phyloP scores from a whole-genome alignment of 2,329 filamentous ascomycete species.

The Apiospora malaysiana region DNA sequence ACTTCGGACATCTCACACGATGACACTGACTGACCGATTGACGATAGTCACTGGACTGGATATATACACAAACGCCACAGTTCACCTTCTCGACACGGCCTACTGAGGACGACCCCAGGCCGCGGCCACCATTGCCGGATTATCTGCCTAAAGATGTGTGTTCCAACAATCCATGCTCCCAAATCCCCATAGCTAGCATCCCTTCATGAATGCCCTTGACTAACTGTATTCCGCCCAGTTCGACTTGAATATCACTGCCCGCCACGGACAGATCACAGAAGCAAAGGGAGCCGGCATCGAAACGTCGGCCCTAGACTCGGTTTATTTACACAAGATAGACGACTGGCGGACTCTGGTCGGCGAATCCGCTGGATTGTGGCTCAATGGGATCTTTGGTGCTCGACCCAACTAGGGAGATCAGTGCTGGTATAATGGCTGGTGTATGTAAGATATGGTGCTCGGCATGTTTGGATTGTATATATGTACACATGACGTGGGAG shows the following conservation, averaged over 20 bases:
- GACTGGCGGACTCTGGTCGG: slow-evolving; percentile 34
- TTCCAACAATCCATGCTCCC: neutral
- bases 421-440: too few species aligned
- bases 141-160: slow-evolving; percentile 54
- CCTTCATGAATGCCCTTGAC: neutral
- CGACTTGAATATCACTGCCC: slow-evolving; percentile 42
- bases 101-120: slow-evolving; percentile 62
- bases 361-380: slow-evolving; percentile 34
- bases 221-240: slow-evolving; percentile 33
- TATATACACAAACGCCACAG: slow-evolving; percentile 83
- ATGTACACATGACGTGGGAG: neutral
- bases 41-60: slow-evolving; percentile 70
- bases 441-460: neutral
- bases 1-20: too few species aligned
- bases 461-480: neutral
- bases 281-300: slow-evolving; percentile 24
- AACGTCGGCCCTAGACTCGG: slow-evolving; percentile 26
- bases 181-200: too few species aligned
- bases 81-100: slow-evolving; percentile 74
- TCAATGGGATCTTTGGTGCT: slow-evolving; percentile 37
- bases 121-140: slow-evolving; percentile 56
- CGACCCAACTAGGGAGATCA: neutral
- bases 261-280: slow-evolving; percentile 45
- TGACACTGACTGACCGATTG: neutral
- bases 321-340: slow-evolving; percentile 33